Evolutionary conservation across 177 flowering plant genomes (phyloP).

Genomic region (Tripterygium wilfordii): DNA sequence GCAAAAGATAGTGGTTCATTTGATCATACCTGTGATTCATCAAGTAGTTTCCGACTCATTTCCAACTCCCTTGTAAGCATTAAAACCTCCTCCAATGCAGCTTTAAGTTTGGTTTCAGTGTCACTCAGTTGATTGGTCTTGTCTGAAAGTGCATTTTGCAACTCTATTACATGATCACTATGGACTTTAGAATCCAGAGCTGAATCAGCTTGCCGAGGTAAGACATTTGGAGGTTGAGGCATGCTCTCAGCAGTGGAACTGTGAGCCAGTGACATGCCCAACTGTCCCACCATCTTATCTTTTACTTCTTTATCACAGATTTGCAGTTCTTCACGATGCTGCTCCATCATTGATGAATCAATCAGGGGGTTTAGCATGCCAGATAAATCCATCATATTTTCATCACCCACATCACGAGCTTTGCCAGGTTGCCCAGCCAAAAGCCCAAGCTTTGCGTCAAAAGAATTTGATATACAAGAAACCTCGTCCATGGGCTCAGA

Average conservation of each 20-base stretch:
- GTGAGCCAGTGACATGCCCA: slow-evolving; percentile 31
- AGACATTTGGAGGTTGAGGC: slow-evolving; percentile 26
- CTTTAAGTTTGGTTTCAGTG: slow-evolving; percentile 60
- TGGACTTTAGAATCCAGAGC: slow-evolving; percentile 31
- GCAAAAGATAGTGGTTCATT: neutral
- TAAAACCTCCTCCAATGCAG: slow-evolving; percentile 58
- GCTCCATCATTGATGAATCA: slow-evolving; percentile 82
- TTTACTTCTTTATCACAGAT: slow-evolving; percentile 36
- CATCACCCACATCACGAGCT: slow-evolving; percentile 65
- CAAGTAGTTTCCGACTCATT: slow-evolving; percentile 67
- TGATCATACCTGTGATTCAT: slow-evolving; percentile 86
- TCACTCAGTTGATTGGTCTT: slow-evolving; percentile 55
- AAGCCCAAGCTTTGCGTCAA: slow-evolving; percentile 36
- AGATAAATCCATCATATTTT: slow-evolving; percentile 82
- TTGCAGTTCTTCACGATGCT: slow-evolving; percentile 44
- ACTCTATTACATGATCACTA: slow-evolving; percentile 41
- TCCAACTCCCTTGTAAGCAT: slow-evolving; percentile 70
- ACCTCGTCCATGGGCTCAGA: slow-evolving; percentile 86
- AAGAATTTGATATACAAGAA: slow-evolving; percentile 58
- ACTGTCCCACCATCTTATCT: slow-evolving; percentile 33
- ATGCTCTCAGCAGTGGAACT: slow-evolving; percentile 53
- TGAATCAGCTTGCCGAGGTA: slow-evolving; percentile 31
- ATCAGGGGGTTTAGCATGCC: slow-evolving; percentile 46
- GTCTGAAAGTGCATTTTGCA: slow-evolving; percentile 57
- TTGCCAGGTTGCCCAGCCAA: slow-evolving; percentile 33